Conservation (phyloP, 805 yeast species). For the Ogataea methanolica region DNA sequence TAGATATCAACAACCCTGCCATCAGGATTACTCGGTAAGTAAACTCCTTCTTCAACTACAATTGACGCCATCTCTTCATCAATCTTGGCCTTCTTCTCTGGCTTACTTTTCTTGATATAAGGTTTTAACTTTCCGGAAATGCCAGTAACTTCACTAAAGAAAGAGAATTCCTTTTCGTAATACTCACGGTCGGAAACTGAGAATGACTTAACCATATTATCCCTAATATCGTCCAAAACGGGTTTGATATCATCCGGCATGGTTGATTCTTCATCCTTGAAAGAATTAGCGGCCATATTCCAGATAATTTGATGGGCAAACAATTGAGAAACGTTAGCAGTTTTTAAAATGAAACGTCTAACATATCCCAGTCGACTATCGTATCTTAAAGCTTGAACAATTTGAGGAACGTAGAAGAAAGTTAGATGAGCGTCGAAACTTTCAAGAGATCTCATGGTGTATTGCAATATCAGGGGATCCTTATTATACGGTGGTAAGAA, state of each 20-base stretch:
- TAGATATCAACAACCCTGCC: conserved; percentile 91
- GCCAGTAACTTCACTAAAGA: conserved; percentile 86
- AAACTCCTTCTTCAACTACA: conserved; percentile 73
- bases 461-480: conserved; percentile 72
- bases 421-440: conserved; percentile 81
- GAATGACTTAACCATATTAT: conserved; percentile 58
- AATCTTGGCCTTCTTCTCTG: conserved; percentile 92
- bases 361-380: conserved; percentile 76
- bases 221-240: conserved; percentile 66
- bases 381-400: conserved; percentile 85
- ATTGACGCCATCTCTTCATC: conserved; percentile 92
- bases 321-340: conserved; percentile 83
- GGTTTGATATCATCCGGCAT: conserved; percentile 84
- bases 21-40: conserved; percentile 94
- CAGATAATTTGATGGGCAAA: conserved; percentile 98
- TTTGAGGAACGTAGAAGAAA: conserved; percentile 96
- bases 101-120: conserved; percentile 86
- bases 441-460: conserved; percentile 85
- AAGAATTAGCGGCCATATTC: conserved; percentile 94
- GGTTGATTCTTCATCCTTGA: conserved; percentile 80
- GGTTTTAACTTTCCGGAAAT: conserved; percentile 96
- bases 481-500: conserved; percentile 70
- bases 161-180: conserved; percentile 79
- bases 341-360: conserved; percentile 81
- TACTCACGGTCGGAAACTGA: conserved; percentile 55